These are phyloP conservation scores for Pycnococcus provasolii DNA, from an alignment of 139 green algal genomes.

Conservation along the genomic window DNA sequence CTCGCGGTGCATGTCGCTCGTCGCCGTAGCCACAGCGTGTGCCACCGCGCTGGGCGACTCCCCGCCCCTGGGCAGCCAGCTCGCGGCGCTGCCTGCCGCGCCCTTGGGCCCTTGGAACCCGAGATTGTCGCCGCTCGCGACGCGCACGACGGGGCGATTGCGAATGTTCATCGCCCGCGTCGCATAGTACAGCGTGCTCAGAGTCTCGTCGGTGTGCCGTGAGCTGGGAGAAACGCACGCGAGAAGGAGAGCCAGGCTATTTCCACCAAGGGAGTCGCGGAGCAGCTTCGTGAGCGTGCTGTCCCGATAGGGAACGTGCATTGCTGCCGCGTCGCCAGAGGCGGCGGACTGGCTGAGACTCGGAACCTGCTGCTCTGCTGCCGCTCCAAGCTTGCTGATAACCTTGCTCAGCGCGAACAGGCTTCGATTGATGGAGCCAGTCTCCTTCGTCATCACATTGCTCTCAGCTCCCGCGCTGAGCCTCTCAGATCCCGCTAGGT, in stretches of 20 bases:
- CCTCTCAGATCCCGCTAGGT: conserved; percentile 81
- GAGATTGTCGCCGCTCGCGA: conserved; percentile 4
- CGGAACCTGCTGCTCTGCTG: background rate
- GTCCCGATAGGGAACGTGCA: conserved; percentile 40
- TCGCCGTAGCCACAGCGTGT: background rate
- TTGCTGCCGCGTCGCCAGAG: background rate
- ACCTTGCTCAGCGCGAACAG: conserved; percentile 88
- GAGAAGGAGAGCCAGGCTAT: conserved; percentile 70
- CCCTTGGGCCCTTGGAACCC: conserved; percentile 46
- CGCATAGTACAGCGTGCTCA: conserved; percentile 77
- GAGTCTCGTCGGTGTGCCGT: conserved; percentile 54
- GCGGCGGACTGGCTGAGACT: no score
- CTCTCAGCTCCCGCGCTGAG: conserved; percentile 50
- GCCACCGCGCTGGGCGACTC: conserved; percentile 16
- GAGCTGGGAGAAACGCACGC: conserved; percentile 65
- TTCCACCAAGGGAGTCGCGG: conserved; percentile 63
- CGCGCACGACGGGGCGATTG: conserved; percentile 55
- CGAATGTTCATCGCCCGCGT: conserved; percentile 77
- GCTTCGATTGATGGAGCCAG: conserved; percentile 81
- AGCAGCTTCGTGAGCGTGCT: conserved; percentile 76
- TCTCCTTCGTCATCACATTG: conserved; percentile 56
- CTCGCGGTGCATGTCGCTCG: background rate
- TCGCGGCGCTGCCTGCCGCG: conserved; percentile 48
- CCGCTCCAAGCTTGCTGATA: conserved; percentile 14
- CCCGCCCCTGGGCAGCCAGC: conserved; percentile 36